Evolutionary conservation across 257 asterid genomes (phyloP), one percentile per base, ranked within the genome.

Genomic region (Jacaranda mimosifolia): DNA sequence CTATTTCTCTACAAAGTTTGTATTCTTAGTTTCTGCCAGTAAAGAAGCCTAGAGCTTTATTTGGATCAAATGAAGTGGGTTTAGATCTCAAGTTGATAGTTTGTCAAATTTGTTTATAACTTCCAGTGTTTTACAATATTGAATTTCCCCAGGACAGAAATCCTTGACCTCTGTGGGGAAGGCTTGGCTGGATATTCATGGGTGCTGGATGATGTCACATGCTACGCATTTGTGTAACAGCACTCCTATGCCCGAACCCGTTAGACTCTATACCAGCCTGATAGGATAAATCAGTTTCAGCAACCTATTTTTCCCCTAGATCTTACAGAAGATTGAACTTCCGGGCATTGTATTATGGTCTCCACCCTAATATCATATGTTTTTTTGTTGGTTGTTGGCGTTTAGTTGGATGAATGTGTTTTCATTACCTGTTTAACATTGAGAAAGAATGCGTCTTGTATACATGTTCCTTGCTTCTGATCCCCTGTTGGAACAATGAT

Each of bases 71-170:
- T 36, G 14, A 17, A 38, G 66, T 71, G n/a, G 75, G 14, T 68
- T 36, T 69, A 35, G 64, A 48, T 57, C 56, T 42, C 21, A 18
- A 79, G 56, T 65, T 71, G 38, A 43, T 65, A 74, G 73, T 71
- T 60, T 59, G 70, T 60, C 51, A 10, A 35, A 74, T 38, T 26
- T 13, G 21, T 52, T 52, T 67, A 14, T 46, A 52, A 51, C 63
- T n/a, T 63, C 7, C 35, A 18, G n/a, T 14, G 38, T 59, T 15
- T 63, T 32, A 17, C 65, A 43, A 46, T 51, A 15, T 48, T 26
- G 76, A 52, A 39, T 49, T 67, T 32, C 57, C 60, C 15, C 38
- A 40, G 55, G 52, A 19, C 12, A 14, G 62, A 36, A 32, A 52
- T 15, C 39, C 55, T 14, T 12, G 57, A 39, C 51, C 42, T 15